Percentiles rank a stretch among this genome's conserved stretches.
phyloP scores from a whole-genome alignment of 495 filamentous ascomycete species.

The Delitschia confertaspora region DNA sequence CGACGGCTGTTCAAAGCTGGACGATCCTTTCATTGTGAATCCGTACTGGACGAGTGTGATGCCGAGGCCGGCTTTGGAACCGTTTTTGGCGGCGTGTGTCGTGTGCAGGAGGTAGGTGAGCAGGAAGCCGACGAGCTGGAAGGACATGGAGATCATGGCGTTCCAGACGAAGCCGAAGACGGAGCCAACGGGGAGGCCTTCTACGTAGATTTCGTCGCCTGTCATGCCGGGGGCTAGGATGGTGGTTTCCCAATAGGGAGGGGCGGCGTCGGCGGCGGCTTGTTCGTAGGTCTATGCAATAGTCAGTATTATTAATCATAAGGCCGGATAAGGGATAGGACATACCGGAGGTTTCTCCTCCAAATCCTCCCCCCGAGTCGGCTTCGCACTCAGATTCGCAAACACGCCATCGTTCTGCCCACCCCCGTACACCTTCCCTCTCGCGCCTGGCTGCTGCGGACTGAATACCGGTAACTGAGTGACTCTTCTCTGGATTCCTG shows the following conservation, averaged over 20 bases:
- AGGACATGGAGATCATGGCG: constrained; percentile 97
- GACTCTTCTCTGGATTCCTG: constrained; percentile 38
- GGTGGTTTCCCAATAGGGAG: constrained; percentile 98
- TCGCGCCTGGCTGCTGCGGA: constrained; percentile 31
- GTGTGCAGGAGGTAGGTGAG: constrained; percentile 97
- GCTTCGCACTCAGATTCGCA: constrained; percentile 88
- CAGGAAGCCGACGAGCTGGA: constrained; percentile 92
- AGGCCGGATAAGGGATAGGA: constrained; percentile 26
- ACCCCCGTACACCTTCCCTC: constrained; percentile 51
- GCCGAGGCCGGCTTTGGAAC: constrained; percentile 85
- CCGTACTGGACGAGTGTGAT: constrained; percentile 95
- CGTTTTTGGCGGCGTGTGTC: constrained; percentile 95
- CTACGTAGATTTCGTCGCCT: constrained; percentile 90
- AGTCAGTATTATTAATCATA: constrained; percentile 25
- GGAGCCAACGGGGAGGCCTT: constrained; percentile 91
- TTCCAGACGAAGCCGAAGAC: constrained; percentile 97
- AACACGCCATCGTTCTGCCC: constrained; percentile 83
- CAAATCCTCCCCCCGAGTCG: constrained; percentile 73
- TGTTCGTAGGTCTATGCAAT: constrained; percentile 81
- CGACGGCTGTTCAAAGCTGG: constrained; percentile 30
- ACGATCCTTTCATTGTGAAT: constrained; percentile 70
- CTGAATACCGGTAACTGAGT: constrained; percentile 46
- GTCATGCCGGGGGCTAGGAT: constrained; percentile 83
- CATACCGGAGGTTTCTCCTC: constrained; percentile 89
- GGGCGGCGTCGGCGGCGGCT: constrained; percentile 91